Base-by-base conservation (phyloP, 2,329 filamentous ascomycete genomes). In the Fusarium lateritium region DNA sequence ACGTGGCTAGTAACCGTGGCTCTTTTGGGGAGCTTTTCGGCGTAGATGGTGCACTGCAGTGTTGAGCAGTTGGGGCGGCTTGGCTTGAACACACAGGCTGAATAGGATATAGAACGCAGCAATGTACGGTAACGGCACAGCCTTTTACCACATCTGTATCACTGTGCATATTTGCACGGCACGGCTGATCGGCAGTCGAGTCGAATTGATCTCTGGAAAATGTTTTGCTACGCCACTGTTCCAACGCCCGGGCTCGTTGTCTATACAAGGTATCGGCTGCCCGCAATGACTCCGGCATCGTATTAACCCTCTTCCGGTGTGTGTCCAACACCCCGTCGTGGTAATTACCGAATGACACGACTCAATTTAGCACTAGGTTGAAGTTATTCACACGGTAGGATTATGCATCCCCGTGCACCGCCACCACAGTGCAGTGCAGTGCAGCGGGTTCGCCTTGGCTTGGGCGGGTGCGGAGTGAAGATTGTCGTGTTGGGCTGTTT, bases 251-350 rank as follows among this genome's bases (percentile, higher is more conserved):
- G 17, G 33, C 11, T 22, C 28, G 8, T 44, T 46, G 21, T 13
- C 38, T 36, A 36, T 36, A 11, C 28, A 31, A 31, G 28, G 28
- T 31, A 31, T 31, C 3, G 28, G 10, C 4, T 10, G 28, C 28
- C 28, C 28, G n/a, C n/a, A 21, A 19, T 13, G 40, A 22, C 42
- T 39, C 33, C 49, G 56, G 50, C 40, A 28, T 33, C 56, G 40
- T 56, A 56, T 56, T 17, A 59, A 64, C 46, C 24, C 62, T 64
- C 60, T 51, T 42, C 61, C 44, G 45, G n/a, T 17, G 26, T n/a
- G 52, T 28, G 33, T 43, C 14, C 17, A 15, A 10, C 8, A 6
- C 34, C 38, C 38, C 15, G 39, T 64, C 51, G 43, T 56, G 19
- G 59, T 44, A 50, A 50, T 57, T 49, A 45, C 58, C 39, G 51